phyloP scores from a whole-genome alignment of 1,284 basidiomycete genomes.

The Puccinia horiana region DNA sequence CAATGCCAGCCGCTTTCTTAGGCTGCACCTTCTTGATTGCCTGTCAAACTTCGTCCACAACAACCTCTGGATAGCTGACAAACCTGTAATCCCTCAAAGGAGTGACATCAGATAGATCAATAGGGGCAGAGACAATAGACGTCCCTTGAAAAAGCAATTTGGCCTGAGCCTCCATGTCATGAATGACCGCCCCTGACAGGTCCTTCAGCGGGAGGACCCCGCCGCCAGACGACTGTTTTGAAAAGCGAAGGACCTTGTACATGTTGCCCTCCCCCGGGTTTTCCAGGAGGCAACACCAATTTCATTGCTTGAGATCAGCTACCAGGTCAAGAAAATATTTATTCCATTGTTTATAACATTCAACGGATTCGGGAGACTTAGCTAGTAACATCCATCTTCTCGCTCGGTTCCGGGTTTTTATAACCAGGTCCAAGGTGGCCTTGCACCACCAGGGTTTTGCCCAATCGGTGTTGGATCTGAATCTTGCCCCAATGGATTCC shows the following conservation, averaged over 20 bases:
- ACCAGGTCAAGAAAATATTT: not conserved
- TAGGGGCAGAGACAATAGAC: not conserved
- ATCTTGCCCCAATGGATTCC: not conserved
- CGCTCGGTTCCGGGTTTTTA: not conserved
- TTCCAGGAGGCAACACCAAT: not conserved
- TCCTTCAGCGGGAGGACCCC: not conserved
- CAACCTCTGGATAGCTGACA: not conserved
- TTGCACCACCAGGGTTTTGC: constrained; percentile 3
- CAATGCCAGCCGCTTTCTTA: constrained; percentile 11
- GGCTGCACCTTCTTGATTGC: not conserved
- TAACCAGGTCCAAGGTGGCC: not conserved
- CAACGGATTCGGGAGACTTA: not conserved
- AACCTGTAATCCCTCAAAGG: not conserved
- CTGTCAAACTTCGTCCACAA: not conserved
- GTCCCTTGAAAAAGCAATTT: not conserved
- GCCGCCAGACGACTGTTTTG: not conserved
- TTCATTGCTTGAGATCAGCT: not conserved
- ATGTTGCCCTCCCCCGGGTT: not conserved
- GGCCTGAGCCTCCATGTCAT: not conserved
- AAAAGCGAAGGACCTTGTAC: not conserved
- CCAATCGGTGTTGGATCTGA: not conserved
- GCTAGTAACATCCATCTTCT: not conserved
- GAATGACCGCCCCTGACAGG: not conserved
- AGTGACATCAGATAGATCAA: not conserved
- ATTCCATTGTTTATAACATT: constrained; percentile 16